Base-by-base conservation (phyloP, 1,284 basidiomycete species). In the Ustilago tritici region DNA sequence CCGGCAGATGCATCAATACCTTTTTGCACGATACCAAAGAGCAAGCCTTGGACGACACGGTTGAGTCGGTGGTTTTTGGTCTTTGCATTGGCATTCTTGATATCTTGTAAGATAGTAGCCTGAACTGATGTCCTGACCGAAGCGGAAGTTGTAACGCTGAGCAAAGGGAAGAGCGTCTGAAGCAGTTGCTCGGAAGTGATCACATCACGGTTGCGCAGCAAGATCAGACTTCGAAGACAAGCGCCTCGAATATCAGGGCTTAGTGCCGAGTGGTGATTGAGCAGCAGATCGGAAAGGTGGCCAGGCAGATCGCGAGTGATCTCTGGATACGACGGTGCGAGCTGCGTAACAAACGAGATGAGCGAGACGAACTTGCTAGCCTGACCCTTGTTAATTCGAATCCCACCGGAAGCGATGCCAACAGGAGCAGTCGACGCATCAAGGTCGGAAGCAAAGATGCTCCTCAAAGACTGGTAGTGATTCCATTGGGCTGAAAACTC, bases 401-500 rank as follows among this genome's bases (percentile, higher is more conserved):
- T 31, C 23, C 65, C 76, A 4, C 67, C 36, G 14, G 65, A 59
- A 31, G 68, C 70, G 41, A 60, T 58, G 8, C 38, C 56, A 49
- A 67, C 32, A 23, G 28, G 58, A 23, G 63, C 19, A 32, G 54
- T 58, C 19, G 60, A 61, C 19, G 65, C 62, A 17, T 78, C 81
- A 4, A 83, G 58, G 23, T 82, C 78, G 47, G 77, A 80, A 38
- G 84, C 89, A 85, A 95, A 94, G 78, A 98, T 93, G 83, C 93
- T 91, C 49, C 93, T 90, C 65, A 94, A 91, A 67, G 92, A 93
- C 81, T 93, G 91, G 88, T 95, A 98, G 86, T 98, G 95, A 79
- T 95, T 95, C 93, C 95, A 98, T 89, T 99, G 97, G 76, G 95
- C 94, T n/a, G 95, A 86, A 84, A 99, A 99, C 83, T 99, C 97